Base-by-base conservation (phyloP, 345 rosid genomes). In the Dipteronia dyeriana region DNA sequence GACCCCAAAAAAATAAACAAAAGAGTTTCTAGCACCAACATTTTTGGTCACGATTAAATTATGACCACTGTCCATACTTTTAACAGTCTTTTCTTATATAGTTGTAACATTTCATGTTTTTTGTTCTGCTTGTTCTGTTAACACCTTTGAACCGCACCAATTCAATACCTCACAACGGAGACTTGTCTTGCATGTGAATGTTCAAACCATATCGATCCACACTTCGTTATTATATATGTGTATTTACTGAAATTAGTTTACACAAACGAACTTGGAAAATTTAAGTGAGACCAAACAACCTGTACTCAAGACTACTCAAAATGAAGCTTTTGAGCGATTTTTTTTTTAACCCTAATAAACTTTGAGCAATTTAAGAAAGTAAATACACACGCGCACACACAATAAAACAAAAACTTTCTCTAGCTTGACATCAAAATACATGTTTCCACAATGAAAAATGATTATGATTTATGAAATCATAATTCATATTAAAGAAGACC, bases 11-110 rank as follows among this genome's bases (percentile, higher is more conserved):
- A 59, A 59, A n/a, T 9, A 22, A 20, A 22, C 23, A 22, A 59
- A 59, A 41, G 70, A 66, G 4, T 19, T 53, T 43, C 70, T 17
- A 67, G 26, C 70, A 41, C 70, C 29, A 59, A 57, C 25, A 57
- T n/a, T 1, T n/a, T 19, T 19, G 10, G 25, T 19, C 26, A 59
- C 8, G 7, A 19, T 57, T 20, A 23, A 57, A 20, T 9, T 57
- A 8, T n/a, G 23, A 19, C 25, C 22, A 57, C 63, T 19, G 20
- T 59, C 63, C 63, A 59, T 22, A 59, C 22, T 20, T 59, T 59
- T 20, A n/a, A 59, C 22, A 10, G 49, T 11, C 5, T 22, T 8
- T 20, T 59, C 63, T 59, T 16, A 59, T 22, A 59, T 59, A 59
- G 26, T 56, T 56, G 23, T 56, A 20, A 56, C 22, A 7, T 17